Base-by-base conservation (phyloP, 345 rosid species). In the Melaleuca quinquenervia region DNA sequence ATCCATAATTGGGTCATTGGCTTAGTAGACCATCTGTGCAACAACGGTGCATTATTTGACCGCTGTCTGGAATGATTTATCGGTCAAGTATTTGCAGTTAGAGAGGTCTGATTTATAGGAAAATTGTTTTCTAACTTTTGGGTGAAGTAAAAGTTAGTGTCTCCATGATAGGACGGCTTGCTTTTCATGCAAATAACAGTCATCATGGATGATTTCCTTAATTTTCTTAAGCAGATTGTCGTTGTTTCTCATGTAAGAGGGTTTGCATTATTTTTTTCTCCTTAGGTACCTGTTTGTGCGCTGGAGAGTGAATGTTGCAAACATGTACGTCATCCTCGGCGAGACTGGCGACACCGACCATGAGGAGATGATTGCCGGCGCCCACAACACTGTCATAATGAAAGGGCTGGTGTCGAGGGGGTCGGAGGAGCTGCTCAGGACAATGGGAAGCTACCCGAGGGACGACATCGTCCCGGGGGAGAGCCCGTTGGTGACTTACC, bases 261-360 rank as follows among this genome's bases (percentile, higher is more conserved):
- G 41, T 11, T 24, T 29, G 24, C 76, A 21, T 85, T 14, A 29
- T 49, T 85, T 53, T 85, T 75, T 18, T 36, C 21, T 55, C 27
- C 41, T 36, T 15, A 95, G 99, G 88, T 97, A 96, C 92, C 92
- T 97, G 74, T 96, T 96, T 9, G 98, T 97, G 13, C 96, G 99
- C 3, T 97, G 99, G 99, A 93, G 98, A 90, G 82, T 95, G 88
- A 96, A 94, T 83, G 96, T 97, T 8, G 92, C 96, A 24, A 94
- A 94, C 88, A 96, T 97, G 99, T 92, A 88, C 51, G 97, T 97
- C 11, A 86, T 97, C 85, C 94, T 94, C 3, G 99, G 99, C 3
- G 99, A 96, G 88, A 91, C 85, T 1, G 98, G 99, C 2, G 99
- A 97, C 90, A 95, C 96, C 1, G 99, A 97, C 87, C 93, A 94